Base-by-base conservation (phyloP, 2,329 filamentous ascomycete genomes). In the Polychaeton citri region DNA sequence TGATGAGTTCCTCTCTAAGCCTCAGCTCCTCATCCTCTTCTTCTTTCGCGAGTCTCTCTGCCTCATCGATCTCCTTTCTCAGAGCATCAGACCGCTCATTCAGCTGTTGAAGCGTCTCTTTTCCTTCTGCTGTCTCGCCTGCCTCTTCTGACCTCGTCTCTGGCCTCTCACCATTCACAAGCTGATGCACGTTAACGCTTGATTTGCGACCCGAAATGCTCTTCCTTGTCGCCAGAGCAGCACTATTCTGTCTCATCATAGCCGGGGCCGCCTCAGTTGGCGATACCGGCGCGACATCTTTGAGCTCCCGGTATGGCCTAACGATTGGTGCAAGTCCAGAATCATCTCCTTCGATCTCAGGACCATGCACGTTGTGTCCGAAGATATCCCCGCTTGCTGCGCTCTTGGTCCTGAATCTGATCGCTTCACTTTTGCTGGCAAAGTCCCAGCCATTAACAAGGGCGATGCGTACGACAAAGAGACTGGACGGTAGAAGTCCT, bases 401-500 rank as follows among this genome's bases (percentile, higher is more conserved):
- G 19, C 57, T 51, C 38, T 65, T 62, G 13, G 90, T 96, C 48
- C 81, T 75, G 37, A 98, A 68, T 37, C 90, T 81, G 44, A 96
- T 78, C 24, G 92, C 76, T 4, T 76, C 71, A 57, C 90, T 95
- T 24, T 84, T 81, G 1, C 87, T 85, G 53, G 93, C 85, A 51
- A 96, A 96, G 58, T 90, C 92, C 47, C 87, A 85, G 19, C 80
- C 75, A 33, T 88, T 93, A 36, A 95, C 81, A 26, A 88, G 85
- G 47, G 95, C 82, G 36, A 96, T 84, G 41, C 88, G 80, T 19
- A 98, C 79, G 45, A 93, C 92, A 62, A 96, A 96, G 51, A 87
- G 92, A 50, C 83, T 82, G 45, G 81, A 78, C 0, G 90, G 86
- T 49, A 81, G 79, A 6, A 98, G 68, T 26, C 87, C 85, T 20